These are phyloP conservation scores for Fusarium sp. DNA, from an alignment of 2,329 filamentous ascomycete genomes.

Conservation along the genomic window DNA sequence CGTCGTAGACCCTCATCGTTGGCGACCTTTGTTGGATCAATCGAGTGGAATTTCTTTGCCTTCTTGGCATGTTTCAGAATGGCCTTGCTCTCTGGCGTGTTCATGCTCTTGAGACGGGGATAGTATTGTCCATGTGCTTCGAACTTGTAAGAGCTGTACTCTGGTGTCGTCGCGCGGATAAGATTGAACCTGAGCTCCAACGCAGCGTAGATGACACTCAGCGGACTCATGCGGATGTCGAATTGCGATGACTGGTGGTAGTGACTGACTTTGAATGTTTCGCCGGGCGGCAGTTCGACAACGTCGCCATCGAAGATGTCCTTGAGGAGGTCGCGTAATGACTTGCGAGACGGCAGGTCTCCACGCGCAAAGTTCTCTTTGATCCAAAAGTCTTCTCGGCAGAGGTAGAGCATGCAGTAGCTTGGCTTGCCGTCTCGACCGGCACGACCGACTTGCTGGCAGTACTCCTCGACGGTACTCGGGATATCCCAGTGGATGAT, in stretches of 20 bases:
- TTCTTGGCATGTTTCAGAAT: conserved; percentile 55
- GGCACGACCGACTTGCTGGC: conserved; percentile 65
- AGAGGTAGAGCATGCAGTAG: conserved; percentile 67
- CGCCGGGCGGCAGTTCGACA: conserved; percentile 13
- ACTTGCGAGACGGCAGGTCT: conserved; percentile 63
- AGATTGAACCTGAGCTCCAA: conserved; percentile 67
- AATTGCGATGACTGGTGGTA: conserved; percentile 57
- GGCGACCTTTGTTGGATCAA: conserved; percentile 59
- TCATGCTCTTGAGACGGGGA: conserved; percentile 47
- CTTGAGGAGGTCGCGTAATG: conserved; percentile 57
- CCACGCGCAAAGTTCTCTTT: conserved; percentile 68
- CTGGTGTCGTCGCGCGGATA: conserved; percentile 64
- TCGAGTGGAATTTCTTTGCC: conserved; percentile 52
- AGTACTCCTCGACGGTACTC: conserved; percentile 64
- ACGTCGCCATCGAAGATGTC: conserved; percentile 58
- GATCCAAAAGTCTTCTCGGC: conserved; percentile 65
- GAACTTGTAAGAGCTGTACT: conserved; percentile 66
- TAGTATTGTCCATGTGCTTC: conserved; percentile 48
- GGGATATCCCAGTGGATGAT: conserved; percentile 63
- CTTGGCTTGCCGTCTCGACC: conserved; percentile 63
- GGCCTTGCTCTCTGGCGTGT: conserved; percentile 53
- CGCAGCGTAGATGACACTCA: conserved; percentile 66
- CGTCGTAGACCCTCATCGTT: conserved; percentile 49
- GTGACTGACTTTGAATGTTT: conserved; percentile 53
- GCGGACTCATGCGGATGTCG: conserved; percentile 61